These are phyloP conservation scores for Penicillium nordicum DNA, from an alignment of 2,329 filamentous ascomycete genomes.

Conservation along the genomic window DNA sequence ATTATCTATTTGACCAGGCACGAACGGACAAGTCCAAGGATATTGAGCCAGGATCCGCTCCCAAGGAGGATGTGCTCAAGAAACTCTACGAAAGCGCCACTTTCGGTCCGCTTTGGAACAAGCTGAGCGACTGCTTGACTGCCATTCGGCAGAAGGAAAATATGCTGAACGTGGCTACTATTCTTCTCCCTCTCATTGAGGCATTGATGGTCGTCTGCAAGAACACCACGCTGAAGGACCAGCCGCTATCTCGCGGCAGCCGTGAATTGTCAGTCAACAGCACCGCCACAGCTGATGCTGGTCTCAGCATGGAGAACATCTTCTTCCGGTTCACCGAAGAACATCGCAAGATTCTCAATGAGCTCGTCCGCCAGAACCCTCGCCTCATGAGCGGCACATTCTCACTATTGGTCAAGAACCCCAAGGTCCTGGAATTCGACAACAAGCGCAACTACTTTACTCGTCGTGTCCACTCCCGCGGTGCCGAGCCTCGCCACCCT, in stretches of 20 bases:
- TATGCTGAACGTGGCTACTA: conserved; percentile 96
- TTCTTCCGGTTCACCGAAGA: conserved; percentile 99
- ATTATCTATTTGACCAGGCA: conserved; percentile 90
- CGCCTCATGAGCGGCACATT: conserved; percentile 99
- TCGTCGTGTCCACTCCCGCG: conserved; percentile 78
- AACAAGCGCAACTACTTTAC: conserved; percentile 99
- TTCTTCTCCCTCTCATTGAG: conserved; percentile 89
- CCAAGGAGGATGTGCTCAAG: conserved; percentile 80
- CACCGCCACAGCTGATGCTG: conserved; percentile 67
- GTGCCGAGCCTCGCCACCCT: conserved; percentile 66
- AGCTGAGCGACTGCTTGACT: conserved; percentile 81
- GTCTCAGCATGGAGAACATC: conserved; percentile 69
- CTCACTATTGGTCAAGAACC: conserved; percentile 92
- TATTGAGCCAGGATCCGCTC: conserved; percentile 54
- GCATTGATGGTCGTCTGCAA: conserved; percentile 99
- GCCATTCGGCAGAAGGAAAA: conserved; percentile 89
- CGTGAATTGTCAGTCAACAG: conserved; percentile 73
- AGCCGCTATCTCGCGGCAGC: conserved; percentile 48
- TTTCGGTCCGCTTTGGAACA: conserved; percentile 87
- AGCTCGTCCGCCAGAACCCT: conserved; percentile 93
- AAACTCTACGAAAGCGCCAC: conserved; percentile 87
- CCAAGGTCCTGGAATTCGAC: conserved; percentile 97
- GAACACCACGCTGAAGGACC: conserved; percentile 79
- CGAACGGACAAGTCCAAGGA: conserved; percentile 52
- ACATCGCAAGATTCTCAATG: conserved; percentile 94